These are phyloP conservation scores for Cutaneotrichosporon sp. DNA, from an alignment of 1,284 basidiomycete genomes.

Conservation along the genomic window DNA sequence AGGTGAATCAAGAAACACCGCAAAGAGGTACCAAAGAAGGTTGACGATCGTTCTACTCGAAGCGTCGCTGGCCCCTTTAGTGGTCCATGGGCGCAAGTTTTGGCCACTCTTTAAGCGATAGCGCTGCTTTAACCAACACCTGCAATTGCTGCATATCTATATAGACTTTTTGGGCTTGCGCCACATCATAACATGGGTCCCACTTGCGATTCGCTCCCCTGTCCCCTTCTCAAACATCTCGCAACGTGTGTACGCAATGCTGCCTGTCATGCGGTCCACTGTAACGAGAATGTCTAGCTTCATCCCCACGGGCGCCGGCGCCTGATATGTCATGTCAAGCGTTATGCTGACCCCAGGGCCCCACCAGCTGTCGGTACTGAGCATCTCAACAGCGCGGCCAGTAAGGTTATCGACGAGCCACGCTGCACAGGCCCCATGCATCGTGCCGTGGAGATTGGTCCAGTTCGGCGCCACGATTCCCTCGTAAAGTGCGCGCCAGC, in stretches of 20 bases:
- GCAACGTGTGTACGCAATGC: conserved; percentile 8
- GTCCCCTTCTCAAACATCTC: conserved; percentile 4
- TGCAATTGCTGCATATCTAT: too few relatives aligned
- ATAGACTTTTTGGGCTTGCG: conserved; percentile 4
- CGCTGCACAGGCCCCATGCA: conserved; percentile 12
- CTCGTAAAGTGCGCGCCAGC: conserved; percentile 9
- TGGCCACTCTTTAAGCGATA: too few relatives aligned
- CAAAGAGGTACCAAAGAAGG: too few relatives aligned
- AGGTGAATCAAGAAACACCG: too few relatives aligned
- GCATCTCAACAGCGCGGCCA: conserved; percentile 1
- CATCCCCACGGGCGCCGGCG: conserved; percentile 3
- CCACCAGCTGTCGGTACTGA: conserved; percentile 8
- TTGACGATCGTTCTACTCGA: too few relatives aligned
- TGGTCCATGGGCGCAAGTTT: too few relatives aligned
- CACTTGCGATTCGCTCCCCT: conserved; percentile 6
- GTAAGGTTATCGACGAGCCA: conserved; percentile 15
- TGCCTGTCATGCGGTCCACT: conserved; percentile 9
- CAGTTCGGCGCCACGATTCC: conserved; percentile 8
- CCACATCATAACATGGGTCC: conserved; percentile 14
- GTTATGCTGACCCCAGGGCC: conserved; percentile 6
- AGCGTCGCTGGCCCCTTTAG: too few relatives aligned
- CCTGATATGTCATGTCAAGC: conserved; percentile 15
- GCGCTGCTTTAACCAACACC: too few relatives aligned
- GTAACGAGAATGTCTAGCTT: conserved; percentile 10
- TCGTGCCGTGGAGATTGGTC: conserved; percentile 8